Percentiles rank a stretch among this genome's conserved stretches.
Evolutionary conservation across 2,329 filamentous ascomycete genomes (phyloP).

Genomic region (Nigrospora oryzae): DNA sequence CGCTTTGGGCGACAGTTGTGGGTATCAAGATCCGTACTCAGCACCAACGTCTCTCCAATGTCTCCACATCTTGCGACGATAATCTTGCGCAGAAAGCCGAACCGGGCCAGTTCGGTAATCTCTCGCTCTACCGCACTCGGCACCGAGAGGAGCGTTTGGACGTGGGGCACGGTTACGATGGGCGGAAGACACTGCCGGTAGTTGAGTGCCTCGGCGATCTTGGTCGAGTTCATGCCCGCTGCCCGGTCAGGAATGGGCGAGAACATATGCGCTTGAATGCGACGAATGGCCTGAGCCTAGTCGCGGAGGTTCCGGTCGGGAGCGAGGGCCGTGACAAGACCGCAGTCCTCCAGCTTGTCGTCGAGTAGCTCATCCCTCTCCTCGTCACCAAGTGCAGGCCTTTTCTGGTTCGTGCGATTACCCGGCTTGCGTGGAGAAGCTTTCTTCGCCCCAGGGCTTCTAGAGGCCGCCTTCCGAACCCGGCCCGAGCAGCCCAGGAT

Average conservation of each 20-base stretch:
- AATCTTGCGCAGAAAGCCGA: conserved; percentile 52
- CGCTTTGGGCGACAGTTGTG: conserved; percentile 28
- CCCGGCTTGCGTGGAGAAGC: conserved; percentile 14
- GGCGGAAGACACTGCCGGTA: conserved; percentile 52
- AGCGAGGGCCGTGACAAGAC: conserved; percentile 45
- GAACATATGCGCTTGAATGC: conserved; percentile 57
- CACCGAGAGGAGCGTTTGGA: conserved; percentile 54
- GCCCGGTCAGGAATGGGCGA: conserved; percentile 47
- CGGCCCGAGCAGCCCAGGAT: conserved; percentile 21
- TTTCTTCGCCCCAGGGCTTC: conserved; percentile 12
- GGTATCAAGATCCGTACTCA: conserved; percentile 45
- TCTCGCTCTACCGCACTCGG: conserved; percentile 61
- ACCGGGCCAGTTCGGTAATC: conserved; percentile 49
- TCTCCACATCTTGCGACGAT: conserved; percentile 52
- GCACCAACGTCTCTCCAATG: conserved; percentile 57
- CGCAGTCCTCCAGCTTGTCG: conserved; percentile 51
- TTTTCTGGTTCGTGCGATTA: conserved; percentile 4
- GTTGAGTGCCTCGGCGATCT: conserved; percentile 55
- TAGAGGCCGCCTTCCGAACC: conserved; percentile 19
- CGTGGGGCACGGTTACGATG: conserved; percentile 56
- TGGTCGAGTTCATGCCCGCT: conserved; percentile 54
- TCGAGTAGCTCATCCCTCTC: conserved; percentile 25
- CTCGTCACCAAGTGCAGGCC: conserved; percentile 8
- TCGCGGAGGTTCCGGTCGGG: conserved; percentile 50
- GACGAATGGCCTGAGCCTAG: conserved; percentile 55